Evolutionary conservation across 139 green algal genomes (phyloP), one percentile per base, ranked within the genome.

Genomic region (Ulvella scutata): DNA sequence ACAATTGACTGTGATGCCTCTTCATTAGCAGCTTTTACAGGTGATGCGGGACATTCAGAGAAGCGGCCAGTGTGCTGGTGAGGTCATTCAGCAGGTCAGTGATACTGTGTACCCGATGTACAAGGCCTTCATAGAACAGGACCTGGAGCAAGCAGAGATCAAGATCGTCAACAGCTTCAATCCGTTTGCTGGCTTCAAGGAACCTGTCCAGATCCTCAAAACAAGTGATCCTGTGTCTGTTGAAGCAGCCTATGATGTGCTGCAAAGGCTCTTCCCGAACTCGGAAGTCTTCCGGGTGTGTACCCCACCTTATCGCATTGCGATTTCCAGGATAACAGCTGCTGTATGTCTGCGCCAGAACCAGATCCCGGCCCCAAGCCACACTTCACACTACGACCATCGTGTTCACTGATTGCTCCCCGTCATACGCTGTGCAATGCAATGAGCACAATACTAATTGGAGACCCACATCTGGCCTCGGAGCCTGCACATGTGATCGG

Each of bases 21-120:
- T 59, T 59, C 40, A 17, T 59, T 13, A 26, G 40, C 40, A 59
- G 40, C 40, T 59, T 59, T 26, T 59, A 59, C 51, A 67, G 51
- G 51, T 67, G 43, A 85, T 98, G 82, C 81, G 94, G 2, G 94
- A 98, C 85, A 97, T 98, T 77, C 82, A 89, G 62, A 81, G 94
- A 17, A 93, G 83, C 2, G 94, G 90, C 1, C 94, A 97, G 81
- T 83, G 84, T 20, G 89, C 94, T 0, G 90, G 96, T 67, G 89
- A 91, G 38, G 98, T 98, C 82, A 96, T 98, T 51, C 88, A 97
- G 76, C 82, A 92, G 85, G 86, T 96, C 51, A 88, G 85, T 1
- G 87, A 92, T 73, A 96, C 90, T 13, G 93, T 98, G 60, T 98
- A 96, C 79, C 94, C 94, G 26, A 98, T 98, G 93, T 98, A 97